A percentile compares a stretch with the other conserved stretches of the same genome.
phyloP scores from a whole-genome alignment of 1,139 yeast genomes.

The Protomyces macrosporus region DNA sequence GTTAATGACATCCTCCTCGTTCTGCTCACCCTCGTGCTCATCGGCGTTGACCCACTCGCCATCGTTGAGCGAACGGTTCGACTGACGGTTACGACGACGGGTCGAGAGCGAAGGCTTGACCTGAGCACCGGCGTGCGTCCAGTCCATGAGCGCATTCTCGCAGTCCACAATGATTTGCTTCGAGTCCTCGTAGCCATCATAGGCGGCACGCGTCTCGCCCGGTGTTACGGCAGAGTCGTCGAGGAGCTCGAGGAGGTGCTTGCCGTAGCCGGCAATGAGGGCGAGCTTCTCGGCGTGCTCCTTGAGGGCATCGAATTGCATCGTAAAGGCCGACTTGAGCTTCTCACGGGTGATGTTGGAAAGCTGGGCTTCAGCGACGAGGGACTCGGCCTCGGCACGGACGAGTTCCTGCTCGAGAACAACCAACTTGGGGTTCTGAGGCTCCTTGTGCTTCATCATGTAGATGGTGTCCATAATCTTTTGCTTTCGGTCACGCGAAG shows the following conservation, averaged over 20 bases:
- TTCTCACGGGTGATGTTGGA: constrained; percentile 97
- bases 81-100: constrained; percentile 24
- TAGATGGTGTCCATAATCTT: constrained; percentile 97
- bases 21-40: constrained; percentile 15
- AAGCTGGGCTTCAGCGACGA: constrained; percentile 98
- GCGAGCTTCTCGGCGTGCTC: constrained; percentile 97
- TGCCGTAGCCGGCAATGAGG: constrained; percentile 96
- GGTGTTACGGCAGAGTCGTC: constrained; percentile 98
- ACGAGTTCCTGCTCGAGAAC: constrained; percentile 97
- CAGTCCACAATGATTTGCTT: constrained; percentile 97
- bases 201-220: constrained; percentile 97
- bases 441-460: constrained; percentile 95
- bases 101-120: constrained; percentile 75
- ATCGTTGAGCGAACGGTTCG: constrained; percentile 24
- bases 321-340: constrained; percentile 93
- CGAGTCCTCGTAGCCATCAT: constrained; percentile 96
- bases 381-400: constrained; percentile 97
- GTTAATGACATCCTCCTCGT: constrained; percentile 12
- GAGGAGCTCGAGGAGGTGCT: constrained; percentile 88
- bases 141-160: constrained; percentile 88
- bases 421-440: constrained; percentile 90
- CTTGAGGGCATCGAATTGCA: constrained; percentile 92
- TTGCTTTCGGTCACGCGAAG: constrained; percentile 96
- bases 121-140: constrained; percentile 94
- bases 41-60: constrained; percentile 27